Evolutionary conservation across 176 grass and related monocot genomes (phyloP).

Genomic region (Oryza longistaminata): DNA sequence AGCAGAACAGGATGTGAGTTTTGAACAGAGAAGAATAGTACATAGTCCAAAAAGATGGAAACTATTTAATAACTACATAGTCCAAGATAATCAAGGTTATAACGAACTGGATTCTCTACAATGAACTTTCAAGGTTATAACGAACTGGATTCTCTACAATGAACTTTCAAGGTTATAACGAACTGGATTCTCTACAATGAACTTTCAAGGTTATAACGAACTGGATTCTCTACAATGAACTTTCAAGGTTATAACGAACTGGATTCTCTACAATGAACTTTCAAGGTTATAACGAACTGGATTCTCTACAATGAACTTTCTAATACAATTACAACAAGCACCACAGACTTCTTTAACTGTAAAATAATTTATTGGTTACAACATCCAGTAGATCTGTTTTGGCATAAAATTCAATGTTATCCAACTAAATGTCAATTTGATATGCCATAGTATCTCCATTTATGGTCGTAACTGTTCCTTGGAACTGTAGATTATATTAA

Average conservation of each 20-base stretch:
- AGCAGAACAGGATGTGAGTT: constrained; percentile 29
- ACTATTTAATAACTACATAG: not conserved
- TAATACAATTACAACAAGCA: not conserved
- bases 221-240: constrained; percentile 3
- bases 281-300: not conserved
- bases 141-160: not conserved
- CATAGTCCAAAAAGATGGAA: not conserved
- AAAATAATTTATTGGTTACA: not conserved
- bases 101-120: not conserved
- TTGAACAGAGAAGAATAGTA: not conserved
- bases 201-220: not conserved
- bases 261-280: not conserved
- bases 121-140: not conserved
- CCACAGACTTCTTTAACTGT: not conserved
- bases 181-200: not conserved
- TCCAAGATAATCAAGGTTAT: not conserved
- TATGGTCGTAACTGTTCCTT: not conserved
- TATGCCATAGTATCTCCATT: not conserved
- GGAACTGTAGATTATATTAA: not conserved
- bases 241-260: not conserved
- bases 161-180: not conserved
- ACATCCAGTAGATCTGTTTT: not conserved
- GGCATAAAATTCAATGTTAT: not conserved
- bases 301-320: not conserved
- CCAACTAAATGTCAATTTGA: not conserved